These are phyloP conservation scores for Lasiosphaeria hispida DNA, from an alignment of 495 filamentous ascomycete species.

Conservation along the genomic window DNA sequence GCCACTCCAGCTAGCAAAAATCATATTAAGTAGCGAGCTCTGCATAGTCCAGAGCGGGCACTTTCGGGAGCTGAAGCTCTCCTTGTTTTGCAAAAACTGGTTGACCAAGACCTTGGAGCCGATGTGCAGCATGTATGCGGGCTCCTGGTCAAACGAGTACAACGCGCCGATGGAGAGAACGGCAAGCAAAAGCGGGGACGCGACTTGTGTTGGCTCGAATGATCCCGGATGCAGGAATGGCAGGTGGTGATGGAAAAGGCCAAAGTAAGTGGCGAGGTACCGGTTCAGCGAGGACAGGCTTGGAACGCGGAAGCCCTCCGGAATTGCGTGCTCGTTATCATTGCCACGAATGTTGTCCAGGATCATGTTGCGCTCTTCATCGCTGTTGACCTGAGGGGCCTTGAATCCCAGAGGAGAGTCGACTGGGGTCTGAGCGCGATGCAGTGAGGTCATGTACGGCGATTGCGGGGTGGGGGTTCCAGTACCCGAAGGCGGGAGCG, in stretches of 20 bases:
- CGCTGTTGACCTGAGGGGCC: slow-evolving; percentile 64
- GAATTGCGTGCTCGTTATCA: slow-evolving; percentile 78
- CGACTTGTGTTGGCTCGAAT: slow-evolving; percentile 73
- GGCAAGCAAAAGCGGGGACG: slow-evolving; percentile 80
- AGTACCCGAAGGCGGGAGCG: slow-evolving; percentile 65
- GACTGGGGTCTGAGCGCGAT: slow-evolving; percentile 64
- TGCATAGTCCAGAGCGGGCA: slow-evolving; percentile 98
- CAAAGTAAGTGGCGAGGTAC: slow-evolving; percentile 93
- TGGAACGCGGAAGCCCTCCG: slow-evolving; percentile 86
- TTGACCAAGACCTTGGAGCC: slow-evolving; percentile 95
- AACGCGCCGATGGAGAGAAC: slow-evolving; percentile 94
- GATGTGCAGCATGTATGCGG: slow-evolving; percentile 94
- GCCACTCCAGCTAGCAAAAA: slow-evolving; percentile 98
- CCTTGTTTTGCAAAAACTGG: slow-evolving; percentile 95
- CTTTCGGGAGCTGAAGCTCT: slow-evolving; percentile 98
- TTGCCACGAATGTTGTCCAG: slow-evolving; percentile 78
- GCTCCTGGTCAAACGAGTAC: slow-evolving; percentile 95
- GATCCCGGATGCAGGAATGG: slow-evolving; percentile 95
- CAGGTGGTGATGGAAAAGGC: slow-evolving; percentile 93
- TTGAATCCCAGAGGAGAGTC: slow-evolving; percentile 58
- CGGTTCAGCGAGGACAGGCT: slow-evolving; percentile 74
- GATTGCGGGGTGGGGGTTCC: slow-evolving; percentile 80
- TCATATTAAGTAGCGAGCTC: slow-evolving; percentile 93
- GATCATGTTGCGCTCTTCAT: slow-evolving; percentile 78
- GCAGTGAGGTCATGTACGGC: slow-evolving; percentile 42